Percentiles rank a stretch among this genome's conserved stretches.
Conservation (phyloP, 495 filamentous ascomycete species). For the Penicillium diatomitis region DNA sequence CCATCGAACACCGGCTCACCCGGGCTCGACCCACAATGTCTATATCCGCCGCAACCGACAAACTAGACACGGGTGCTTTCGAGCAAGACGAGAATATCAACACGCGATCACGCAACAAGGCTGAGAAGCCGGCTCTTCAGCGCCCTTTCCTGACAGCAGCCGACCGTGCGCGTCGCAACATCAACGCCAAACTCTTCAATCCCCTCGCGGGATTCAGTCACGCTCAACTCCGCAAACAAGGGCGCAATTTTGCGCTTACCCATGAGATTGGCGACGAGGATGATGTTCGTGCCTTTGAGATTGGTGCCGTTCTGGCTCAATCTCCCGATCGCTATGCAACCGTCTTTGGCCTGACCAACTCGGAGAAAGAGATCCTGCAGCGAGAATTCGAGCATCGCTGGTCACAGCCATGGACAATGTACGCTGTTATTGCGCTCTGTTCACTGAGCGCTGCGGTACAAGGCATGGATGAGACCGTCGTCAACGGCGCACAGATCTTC, state of each 20-base stretch:
- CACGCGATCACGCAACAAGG: constrained; percentile 1
- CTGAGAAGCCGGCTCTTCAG: constrained; percentile 14
- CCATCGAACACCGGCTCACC: neutral
- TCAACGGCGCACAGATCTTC: constrained; percentile 71
- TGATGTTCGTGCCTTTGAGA: constrained; percentile 59
- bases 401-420: constrained; percentile 63
- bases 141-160: constrained; percentile 30
- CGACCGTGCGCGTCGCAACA: constrained; percentile 41
- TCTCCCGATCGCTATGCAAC: constrained; percentile 44
- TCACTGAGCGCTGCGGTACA: constrained; percentile 59
- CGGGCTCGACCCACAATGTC: neutral
- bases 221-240: constrained; percentile 50
- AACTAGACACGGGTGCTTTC: constrained; percentile 3
- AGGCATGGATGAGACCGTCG: constrained; percentile 71
- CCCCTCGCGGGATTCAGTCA: constrained; percentile 57
- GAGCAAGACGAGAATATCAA: constrained; percentile 11
- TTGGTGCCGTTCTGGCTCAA: constrained; percentile 65
- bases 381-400: constrained; percentile 61
- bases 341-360: constrained; percentile 43
- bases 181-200: constrained; percentile 58
- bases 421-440: constrained; percentile 56
- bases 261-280: constrained; percentile 50
- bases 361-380: constrained; percentile 49
- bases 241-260: constrained; percentile 55
- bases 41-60: neutral